phyloP scores from a whole-genome alignment of 148 eudicot species.

The Polygonum maritimum region DNA sequence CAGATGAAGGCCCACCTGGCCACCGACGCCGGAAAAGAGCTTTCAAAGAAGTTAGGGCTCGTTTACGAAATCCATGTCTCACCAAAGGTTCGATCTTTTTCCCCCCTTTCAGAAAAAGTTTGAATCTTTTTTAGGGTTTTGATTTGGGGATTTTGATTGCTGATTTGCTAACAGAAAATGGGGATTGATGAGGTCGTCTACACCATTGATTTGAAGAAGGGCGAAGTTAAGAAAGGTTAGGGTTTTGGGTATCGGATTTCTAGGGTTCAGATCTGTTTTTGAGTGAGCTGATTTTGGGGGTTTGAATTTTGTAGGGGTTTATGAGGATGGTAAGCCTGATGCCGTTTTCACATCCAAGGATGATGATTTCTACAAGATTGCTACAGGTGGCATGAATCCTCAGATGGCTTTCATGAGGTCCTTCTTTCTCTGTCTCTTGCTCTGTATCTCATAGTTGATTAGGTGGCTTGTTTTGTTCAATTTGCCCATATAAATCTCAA shows the following conservation, averaged over 20 bases:
- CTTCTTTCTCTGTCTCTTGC: not conserved
- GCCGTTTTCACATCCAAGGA: slow-evolving; percentile 82
- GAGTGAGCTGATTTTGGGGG: not conserved
- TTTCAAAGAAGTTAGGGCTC: slow-evolving; percentile 53
- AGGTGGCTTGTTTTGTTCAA: not conserved
- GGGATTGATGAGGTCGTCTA: slow-evolving; percentile 79
- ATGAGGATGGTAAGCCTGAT: slow-evolving; percentile 91
- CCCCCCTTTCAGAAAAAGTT: not conserved
- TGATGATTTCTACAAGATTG: slow-evolving; percentile 77
- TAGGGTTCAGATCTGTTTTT: not conserved
- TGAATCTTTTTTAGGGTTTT: not conserved
- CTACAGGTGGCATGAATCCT: slow-evolving; percentile 94
- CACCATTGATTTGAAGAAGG: slow-evolving; percentile 91
- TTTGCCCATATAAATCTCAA: not conserved
- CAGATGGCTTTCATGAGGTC: slow-evolving; percentile 94
- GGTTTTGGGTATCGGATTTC: not conserved
- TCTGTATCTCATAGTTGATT: not conserved
- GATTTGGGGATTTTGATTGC: not conserved
- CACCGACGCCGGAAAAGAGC: slow-evolving; percentile 64
- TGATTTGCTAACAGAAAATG: slow-evolving; percentile 48
- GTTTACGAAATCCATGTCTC: slow-evolving; percentile 86
- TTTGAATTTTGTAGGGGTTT: slow-evolving; percentile 39
- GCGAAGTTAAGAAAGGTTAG: slow-evolving; percentile 87
- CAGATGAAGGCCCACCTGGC: slow-evolving; percentile 81
- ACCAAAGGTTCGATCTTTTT: slow-evolving; percentile 48